Evolutionary conservation across 225 moss, liverwort and hornwort genomes (phyloP).

Genomic region (Climacium dendroides): DNA sequence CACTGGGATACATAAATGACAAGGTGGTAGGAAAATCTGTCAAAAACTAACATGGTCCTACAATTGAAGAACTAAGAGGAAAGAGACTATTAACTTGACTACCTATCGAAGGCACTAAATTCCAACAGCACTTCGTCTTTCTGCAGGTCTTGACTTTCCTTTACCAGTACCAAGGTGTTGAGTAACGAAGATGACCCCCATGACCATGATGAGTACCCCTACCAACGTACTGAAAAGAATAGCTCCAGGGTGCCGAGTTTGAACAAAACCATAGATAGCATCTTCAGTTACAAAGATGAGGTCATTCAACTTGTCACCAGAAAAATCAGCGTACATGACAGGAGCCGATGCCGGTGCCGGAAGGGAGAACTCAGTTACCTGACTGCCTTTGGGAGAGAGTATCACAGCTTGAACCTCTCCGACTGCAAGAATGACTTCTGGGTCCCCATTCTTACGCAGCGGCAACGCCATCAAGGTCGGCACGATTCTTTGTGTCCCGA

Average conservation of each 20-base stretch:
- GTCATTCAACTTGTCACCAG: constrained; percentile 77
- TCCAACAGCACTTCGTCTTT: constrained; percentile 17
- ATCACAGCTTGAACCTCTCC: constrained; percentile 69
- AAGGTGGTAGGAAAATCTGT: not conserved
- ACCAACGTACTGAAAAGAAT: constrained; percentile 74
- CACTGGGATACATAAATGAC: not conserved
- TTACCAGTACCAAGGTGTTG: constrained; percentile 69
- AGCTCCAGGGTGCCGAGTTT: constrained; percentile 79
- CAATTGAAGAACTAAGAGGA: not conserved
- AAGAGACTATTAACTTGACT: not conserved
- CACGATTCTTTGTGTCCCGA: not conserved
- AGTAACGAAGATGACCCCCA: constrained; percentile 65
- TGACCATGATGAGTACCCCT: constrained; percentile 66
- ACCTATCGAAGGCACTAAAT: not conserved
- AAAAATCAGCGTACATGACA: constrained; percentile 46
- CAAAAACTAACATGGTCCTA: not conserved
- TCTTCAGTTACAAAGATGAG: constrained; percentile 55
- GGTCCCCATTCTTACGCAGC: constrained; percentile 24
- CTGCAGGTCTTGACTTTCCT: constrained; percentile 55
- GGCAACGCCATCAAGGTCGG: constrained; percentile 55
- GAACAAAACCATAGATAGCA: constrained; percentile 66
- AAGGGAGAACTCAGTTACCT: constrained; percentile 35
- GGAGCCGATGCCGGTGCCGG: constrained; percentile 46
- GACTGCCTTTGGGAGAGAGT: constrained; percentile 68
- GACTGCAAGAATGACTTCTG: constrained; percentile 63